Base-by-base conservation (phyloP, 176 grass and related monocot genomes). In the Zea luxurians region DNA sequence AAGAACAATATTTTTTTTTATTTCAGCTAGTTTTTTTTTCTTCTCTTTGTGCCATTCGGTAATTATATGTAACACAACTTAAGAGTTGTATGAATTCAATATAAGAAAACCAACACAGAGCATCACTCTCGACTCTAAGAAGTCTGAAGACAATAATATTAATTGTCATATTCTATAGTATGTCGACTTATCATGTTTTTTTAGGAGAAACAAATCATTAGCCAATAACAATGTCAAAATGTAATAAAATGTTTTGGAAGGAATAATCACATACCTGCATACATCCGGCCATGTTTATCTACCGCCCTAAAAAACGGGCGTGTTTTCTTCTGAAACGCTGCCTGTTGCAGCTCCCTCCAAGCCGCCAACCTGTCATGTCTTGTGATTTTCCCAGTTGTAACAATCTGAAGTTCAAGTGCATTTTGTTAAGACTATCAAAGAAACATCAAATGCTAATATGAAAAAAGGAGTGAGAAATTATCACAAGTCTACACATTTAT, bases 281-380 rank as follows among this genome's bases (percentile, higher is more conserved):
- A 98, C 95, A 98, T 98, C 69, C 73, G 80, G 49, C 80, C 83
- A 81, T 81, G 78, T 81, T 86, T 90, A 78, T 98, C 85, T 52
- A 94, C 85, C 18, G 62, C 87, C 78, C 95, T 93, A 70, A 78
- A 98, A 90, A 98, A 98, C 36, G 95, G 87, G 0, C 60, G 87
- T 78, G 87, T 89, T 88, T 74, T 92, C 74, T 98, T 98, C 61
- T 88, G 80, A 78, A 78, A 42, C 38, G 89, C 89, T 71, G 89
- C 95, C 78, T 70, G 77, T 80, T 92, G 87, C 59, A 98, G 81
- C 53, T 98, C 89, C 43, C 60, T 90, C 95, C 95, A 98, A 76
- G 83, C 87, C 55, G 1, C 79, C 10, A 76, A 66, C 52, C 91
- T 90, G 48, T 98, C 95, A 37, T 85, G 52, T 84, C 80, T 88